Base-by-base conservation (phyloP, 331 rosid genomes). In the Quercus lobata region DNA sequence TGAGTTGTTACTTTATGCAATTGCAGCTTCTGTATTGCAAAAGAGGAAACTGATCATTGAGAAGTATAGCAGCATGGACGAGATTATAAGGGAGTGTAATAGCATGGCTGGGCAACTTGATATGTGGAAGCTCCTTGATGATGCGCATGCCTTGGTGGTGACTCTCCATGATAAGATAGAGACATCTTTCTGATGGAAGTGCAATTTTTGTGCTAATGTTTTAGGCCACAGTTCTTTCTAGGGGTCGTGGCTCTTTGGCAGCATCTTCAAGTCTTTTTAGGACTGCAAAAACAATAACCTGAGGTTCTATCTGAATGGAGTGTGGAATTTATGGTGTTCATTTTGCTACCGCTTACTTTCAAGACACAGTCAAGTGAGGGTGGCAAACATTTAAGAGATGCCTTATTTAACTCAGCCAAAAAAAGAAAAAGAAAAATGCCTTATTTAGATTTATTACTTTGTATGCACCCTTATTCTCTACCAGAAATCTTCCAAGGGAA, bases 81-180 rank as follows among this genome's bases (percentile, higher is more conserved):
- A 96, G 84, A 96, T 96, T 80, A 78, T 96, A 24, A 89, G 97
- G 90, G 99, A 96, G 82, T 96, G 99, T 77, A 96, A 96, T 76
- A 90, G 98, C 87, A 96, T 96, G 98, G 84, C 99, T 0, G 99
- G 99, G 70, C 98, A 89, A 30, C 97, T 96, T n/a, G 97, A 96
- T 86, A 89, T 96, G 79, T 96, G 99, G 99, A 96, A 96, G 81
- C 95, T 96, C 68, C 88, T 96, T 49, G 99, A 96, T 78, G 99
- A 90, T 88, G 99, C 99, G 19, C 99, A 96, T 77, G 84, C 85
- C 83, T 85, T 96, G 89, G 99, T 96, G 83, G 97, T 96, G 81
- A 91, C 89, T 83, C 93, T 96, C 84, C 98, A 96, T 72, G 93
- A 96, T 83, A 96, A 93, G 92, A 85, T 93, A 29, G 87, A 90